These are phyloP conservation scores for Diplocarpon rosae DNA, from an alignment of 2,329 filamentous ascomycete species.

Conservation along the genomic window DNA sequence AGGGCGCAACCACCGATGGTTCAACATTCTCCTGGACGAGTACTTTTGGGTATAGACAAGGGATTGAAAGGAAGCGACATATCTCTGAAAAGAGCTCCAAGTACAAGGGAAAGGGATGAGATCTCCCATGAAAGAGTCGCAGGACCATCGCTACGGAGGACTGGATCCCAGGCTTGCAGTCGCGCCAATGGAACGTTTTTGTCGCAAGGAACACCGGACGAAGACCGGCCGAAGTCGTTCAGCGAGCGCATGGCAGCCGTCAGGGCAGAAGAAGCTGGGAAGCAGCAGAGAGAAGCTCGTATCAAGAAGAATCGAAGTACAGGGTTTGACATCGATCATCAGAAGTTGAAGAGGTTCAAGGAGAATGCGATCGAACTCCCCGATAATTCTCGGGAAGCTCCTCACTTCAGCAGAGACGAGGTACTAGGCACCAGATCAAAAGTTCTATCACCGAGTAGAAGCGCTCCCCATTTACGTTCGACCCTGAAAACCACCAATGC, in stretches of 20 bases:
- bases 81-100: slow-evolving; percentile 66
- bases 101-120: slow-evolving; percentile 30
- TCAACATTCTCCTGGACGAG: slow-evolving; percentile 65
- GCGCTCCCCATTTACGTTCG: slow-evolving; percentile 18
- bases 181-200: slow-evolving; percentile 10
- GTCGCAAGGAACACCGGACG: slow-evolving; percentile 15
- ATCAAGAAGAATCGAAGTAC: slow-evolving; percentile 43
- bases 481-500: slow-evolving; percentile 11
- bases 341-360: slow-evolving; percentile 51
- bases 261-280: slow-evolving; percentile 42
- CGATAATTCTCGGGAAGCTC: slow-evolving; percentile 35
- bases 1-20: slow-evolving; percentile 38
- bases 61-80: slow-evolving; percentile 70
- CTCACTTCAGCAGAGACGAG: slow-evolving; percentile 53
- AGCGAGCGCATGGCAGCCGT: slow-evolving; percentile 75
- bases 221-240: slow-evolving; percentile 48
- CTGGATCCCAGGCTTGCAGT: slow-evolving; percentile 25
- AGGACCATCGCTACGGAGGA: slow-evolving; percentile 35
- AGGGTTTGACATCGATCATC: slow-evolving; percentile 44
- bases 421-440: slow-evolving; percentile 32
- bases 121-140: slow-evolving; percentile 24
- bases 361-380: slow-evolving; percentile 44
- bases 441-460: slow-evolving; percentile 33
- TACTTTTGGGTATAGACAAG: slow-evolving; percentile 82
- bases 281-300: slow-evolving; percentile 39